Evolutionary conservation across 148 eudicot genomes (phyloP).

Genomic region (Rhododendron vialii): DNA sequence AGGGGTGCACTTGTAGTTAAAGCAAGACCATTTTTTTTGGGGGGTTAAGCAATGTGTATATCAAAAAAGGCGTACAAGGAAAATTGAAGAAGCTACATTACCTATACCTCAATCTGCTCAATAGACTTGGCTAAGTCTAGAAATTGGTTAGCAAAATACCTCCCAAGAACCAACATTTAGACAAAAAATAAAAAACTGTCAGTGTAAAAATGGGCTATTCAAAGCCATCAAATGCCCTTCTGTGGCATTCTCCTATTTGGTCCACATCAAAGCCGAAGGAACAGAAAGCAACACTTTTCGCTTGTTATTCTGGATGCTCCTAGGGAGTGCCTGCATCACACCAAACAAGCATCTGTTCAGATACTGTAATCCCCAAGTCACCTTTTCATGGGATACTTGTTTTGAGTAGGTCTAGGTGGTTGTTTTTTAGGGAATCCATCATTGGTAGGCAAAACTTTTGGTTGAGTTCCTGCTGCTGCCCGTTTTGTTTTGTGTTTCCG

Average conservation of each 20-base stretch:
- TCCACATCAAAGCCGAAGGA: neutral
- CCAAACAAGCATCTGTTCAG: neutral
- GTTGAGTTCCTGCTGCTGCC: constrained; percentile 3
- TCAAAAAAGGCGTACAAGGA: neutral
- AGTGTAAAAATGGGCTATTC: neutral
- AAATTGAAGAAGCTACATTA: neutral
- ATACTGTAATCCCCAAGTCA: neutral
- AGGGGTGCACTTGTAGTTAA: neutral
- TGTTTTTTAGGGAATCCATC: neutral
- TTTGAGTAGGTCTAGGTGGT: constrained; percentile 6
- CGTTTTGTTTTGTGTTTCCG: neutral
- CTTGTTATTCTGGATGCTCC: neutral
- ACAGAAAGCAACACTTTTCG: neutral
- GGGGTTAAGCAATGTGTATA: neutral
- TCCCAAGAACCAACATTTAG: neutral
- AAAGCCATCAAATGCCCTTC: neutral
- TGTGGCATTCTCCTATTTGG: neutral
- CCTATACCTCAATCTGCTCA: neutral
- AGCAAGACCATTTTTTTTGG: neutral
- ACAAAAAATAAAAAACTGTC: neutral
- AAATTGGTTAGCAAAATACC: neutral
- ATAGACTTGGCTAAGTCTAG: neutral
- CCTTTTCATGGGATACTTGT: neutral
- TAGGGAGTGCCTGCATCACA: neutral
- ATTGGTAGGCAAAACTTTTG: neutral